Conservation (phyloP, 179 eudicot genomes). For the Patellifolia procumbens region DNA sequence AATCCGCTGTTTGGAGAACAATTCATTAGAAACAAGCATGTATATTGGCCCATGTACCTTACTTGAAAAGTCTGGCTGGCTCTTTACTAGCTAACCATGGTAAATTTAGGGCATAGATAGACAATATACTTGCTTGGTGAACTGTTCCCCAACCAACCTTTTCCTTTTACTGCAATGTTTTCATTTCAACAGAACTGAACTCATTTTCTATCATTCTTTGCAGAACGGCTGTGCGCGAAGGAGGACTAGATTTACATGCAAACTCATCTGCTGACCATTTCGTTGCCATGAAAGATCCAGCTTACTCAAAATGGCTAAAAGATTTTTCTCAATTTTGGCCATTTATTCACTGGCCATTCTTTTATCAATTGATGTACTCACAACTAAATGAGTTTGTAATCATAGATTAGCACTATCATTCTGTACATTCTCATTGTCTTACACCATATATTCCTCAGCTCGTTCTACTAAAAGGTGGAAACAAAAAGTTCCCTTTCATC, state of each 20-base stretch:
- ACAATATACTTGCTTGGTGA: too few relatives aligned
- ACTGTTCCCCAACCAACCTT: too few relatives aligned
- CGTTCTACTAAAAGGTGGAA: not conserved
- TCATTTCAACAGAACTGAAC: not conserved
- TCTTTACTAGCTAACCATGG: too few relatives aligned
- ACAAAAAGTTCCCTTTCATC: not conserved
- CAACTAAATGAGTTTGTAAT: not conserved
- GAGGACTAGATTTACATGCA: conserved; percentile 27
- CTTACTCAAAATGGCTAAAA: conserved; percentile 12
- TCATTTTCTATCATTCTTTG: not conserved
- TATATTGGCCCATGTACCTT: too few relatives aligned
- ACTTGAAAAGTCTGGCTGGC: too few relatives aligned
- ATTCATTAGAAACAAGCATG: too few relatives aligned
- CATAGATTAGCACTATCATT: conserved; percentile 15
- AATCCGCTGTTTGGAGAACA: too few relatives aligned
- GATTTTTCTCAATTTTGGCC: conserved; percentile 13
- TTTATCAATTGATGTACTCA: conserved; percentile 6
- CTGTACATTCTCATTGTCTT: conserved; percentile 6
- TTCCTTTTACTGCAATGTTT: too few relatives aligned
- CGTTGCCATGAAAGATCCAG: conserved; percentile 12
- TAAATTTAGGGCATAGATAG: too few relatives aligned
- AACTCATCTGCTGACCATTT: conserved; percentile 6
- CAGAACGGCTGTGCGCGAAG: conserved; percentile 39
- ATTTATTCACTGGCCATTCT: conserved; percentile 11
- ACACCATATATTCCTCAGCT: not conserved